These are phyloP conservation scores for Kondoa subrosea DNA, from an alignment of 768 basidiomycete species.

Conservation along the genomic window DNA sequence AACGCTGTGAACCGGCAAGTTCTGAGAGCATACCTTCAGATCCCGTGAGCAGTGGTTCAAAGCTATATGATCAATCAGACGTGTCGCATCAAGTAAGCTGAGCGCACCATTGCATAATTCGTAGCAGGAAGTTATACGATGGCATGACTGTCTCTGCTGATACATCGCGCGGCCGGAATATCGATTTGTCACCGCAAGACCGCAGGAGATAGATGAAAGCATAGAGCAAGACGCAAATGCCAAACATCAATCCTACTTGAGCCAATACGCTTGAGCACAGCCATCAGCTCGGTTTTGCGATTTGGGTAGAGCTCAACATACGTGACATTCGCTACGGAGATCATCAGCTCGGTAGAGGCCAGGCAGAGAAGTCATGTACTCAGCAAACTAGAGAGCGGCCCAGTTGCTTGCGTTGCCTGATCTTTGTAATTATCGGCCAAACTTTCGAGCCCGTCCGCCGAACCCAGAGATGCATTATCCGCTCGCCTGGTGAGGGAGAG, in stretches of 20 bases:
- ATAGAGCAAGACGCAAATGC: neutral
- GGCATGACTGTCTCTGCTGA: neutral
- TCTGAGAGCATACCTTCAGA: neutral
- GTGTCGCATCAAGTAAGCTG: neutral
- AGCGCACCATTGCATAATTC: neutral
- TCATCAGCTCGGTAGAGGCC: neutral
- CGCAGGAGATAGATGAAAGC: neutral
- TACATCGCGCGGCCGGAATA: neutral
- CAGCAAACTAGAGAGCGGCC: neutral
- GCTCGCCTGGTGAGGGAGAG: no score
- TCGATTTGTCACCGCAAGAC: neutral
- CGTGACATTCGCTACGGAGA: neutral
- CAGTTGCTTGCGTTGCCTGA: neutral
- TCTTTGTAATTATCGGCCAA: no score
- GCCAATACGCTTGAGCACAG: neutral
- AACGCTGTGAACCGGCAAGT: neutral
- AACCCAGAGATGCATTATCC: no score
- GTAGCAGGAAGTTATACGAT: neutral
- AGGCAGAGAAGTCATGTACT: neutral
- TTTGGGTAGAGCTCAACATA: neutral
- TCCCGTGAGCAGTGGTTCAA: neutral
- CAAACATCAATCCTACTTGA: neutral
- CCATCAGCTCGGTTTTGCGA: neutral
- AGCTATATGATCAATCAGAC: neutral
- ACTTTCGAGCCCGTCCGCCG: no score